phyloP scores from a whole-genome alignment of 495 filamentous ascomycete species.

The Penicillium cataractarum region DNA sequence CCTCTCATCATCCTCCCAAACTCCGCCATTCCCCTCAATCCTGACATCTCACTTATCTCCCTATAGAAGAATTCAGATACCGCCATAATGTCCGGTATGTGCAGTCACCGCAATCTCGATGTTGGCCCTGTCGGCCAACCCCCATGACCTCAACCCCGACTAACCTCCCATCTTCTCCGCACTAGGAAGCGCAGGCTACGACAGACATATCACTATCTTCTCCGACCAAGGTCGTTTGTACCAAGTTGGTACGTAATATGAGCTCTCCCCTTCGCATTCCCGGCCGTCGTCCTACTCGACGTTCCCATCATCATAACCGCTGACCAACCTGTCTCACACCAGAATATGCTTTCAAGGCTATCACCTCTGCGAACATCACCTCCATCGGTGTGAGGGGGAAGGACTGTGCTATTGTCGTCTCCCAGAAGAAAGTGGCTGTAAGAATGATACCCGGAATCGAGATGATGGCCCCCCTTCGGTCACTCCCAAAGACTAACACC shows the following conservation, averaged over 20 bases:
- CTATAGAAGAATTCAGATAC: conserved; percentile 18
- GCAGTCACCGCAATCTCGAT: conserved; percentile 13
- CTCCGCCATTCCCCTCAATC: conserved; percentile 17
- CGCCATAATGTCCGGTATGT: conserved; percentile 52
- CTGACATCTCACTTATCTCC: conserved; percentile 11
- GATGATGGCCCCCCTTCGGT: neutral
- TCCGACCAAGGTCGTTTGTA: conserved; percentile 97
- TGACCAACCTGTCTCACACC: conserved; percentile 26
- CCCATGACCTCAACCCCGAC: conserved; percentile 44
- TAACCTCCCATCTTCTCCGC: conserved; percentile 39
- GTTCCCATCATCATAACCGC: conserved; percentile 17
- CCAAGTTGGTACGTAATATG: conserved; percentile 89
- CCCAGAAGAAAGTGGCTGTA: conserved; percentile 99
- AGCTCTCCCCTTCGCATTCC: neutral
- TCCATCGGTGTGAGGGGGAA: conserved; percentile 95
- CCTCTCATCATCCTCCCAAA: conserved; percentile 28
- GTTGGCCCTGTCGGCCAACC: conserved; percentile 17
- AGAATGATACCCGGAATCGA: conserved; percentile 38
- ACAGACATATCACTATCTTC: conserved; percentile 99
- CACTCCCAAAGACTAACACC: conserved; percentile 12
- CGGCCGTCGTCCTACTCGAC: neutral
- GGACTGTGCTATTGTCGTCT: conserved; percentile 93
- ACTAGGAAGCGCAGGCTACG: conserved; percentile 90
- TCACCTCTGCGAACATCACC: conserved; percentile 98
- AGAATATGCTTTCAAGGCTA: conserved; percentile 99